A percentile compares a stretch with the other conserved stretches of the same genome.
Evolutionary conservation across 805 yeast genomes (phyloP).

Genomic region (Hanseniaspora clermontiae): DNA sequence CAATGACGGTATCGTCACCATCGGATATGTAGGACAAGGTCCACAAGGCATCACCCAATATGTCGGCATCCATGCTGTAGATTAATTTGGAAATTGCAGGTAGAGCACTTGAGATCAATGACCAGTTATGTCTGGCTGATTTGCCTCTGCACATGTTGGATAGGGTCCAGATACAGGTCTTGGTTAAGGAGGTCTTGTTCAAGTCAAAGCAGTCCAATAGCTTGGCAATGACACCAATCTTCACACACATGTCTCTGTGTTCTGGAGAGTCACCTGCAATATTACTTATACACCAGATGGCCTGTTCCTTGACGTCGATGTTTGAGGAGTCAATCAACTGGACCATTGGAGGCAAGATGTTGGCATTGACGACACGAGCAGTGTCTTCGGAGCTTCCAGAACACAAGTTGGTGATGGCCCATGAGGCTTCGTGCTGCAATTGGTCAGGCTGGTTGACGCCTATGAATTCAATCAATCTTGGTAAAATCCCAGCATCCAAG

Average conservation of each 20-base stretch:
- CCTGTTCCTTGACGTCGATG: conserved; percentile 91
- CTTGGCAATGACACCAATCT: conserved; percentile 80
- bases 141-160: conserved; percentile 94
- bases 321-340: conserved; percentile 67
- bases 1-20: conserved; percentile 85
- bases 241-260: conserved; percentile 79
- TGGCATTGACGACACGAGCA: conserved; percentile 75
- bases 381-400: conserved; percentile 89
- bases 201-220: conserved; percentile 65
- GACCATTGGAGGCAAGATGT: conserved; percentile 88
- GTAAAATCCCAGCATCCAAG: conserved; percentile 85
- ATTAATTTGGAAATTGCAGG: conserved; percentile 87
- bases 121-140: conserved; percentile 94
- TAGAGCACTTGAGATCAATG: conserved; percentile 66
- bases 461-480: conserved; percentile 80
- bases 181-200: conserved; percentile 74
- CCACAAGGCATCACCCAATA: conserved; percentile 96
- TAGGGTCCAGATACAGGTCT: conserved; percentile 97
- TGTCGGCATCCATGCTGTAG: conserved; percentile 82
- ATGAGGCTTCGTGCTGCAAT: conserved; percentile 93
- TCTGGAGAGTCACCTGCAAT: conserved; percentile 94
- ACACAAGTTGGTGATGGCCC: conserved; percentile 99
- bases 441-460: conserved; percentile 61
- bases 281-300: conserved; percentile 98
- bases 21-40: conserved; percentile 90